A percentile compares a stretch with the other conserved stretches of the same genome.
phyloP scores from a whole-genome alignment of 345 rosid species.

The Arabidopsis arenosa region DNA sequence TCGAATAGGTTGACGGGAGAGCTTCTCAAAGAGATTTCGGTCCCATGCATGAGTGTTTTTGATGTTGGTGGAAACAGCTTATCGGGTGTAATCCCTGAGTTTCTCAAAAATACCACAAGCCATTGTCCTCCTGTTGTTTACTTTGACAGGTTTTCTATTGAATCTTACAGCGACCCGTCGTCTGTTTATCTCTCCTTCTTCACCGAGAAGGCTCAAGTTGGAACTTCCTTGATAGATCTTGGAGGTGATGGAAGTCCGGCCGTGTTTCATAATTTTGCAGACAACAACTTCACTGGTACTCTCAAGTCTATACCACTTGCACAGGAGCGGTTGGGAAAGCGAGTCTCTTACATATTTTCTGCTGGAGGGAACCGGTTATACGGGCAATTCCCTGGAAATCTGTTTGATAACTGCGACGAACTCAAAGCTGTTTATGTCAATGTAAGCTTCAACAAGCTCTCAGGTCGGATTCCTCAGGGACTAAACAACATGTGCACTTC shows the following conservation, averaged over 20 bases:
- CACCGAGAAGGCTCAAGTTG: constrained; percentile 52
- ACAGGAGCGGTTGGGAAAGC: constrained; percentile 60
- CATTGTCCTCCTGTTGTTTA: constrained; percentile 56
- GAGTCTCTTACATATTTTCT: constrained; percentile 58
- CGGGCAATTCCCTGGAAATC: constrained; percentile 52
- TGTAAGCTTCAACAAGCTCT: constrained; percentile 58
- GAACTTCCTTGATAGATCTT: constrained; percentile 39
- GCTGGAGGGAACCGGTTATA: constrained; percentile 57
- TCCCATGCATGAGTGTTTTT: constrained; percentile 87
- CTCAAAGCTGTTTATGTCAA: constrained; percentile 51
- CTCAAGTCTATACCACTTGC: constrained; percentile 60
- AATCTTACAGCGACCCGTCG: constrained; percentile 45
- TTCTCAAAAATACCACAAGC: constrained; percentile 42
- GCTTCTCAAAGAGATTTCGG: constrained; percentile 58
- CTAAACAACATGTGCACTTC: constrained; percentile 55
- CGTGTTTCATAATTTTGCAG: constrained; percentile 72
- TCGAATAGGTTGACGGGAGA: constrained; percentile 66
- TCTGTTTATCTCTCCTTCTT: constrained; percentile 66
- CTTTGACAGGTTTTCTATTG: constrained; percentile 38
- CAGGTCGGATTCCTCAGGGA: constrained; percentile 58
- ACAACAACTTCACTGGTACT: constrained; percentile 75
- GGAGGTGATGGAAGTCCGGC: constrained; percentile 52
- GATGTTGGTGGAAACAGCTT: constrained; percentile 71
- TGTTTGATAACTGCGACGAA: constrained; percentile 55
- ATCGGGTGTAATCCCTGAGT: constrained; percentile 75